Base-by-base conservation (phyloP, 2,329 filamentous ascomycete genomes). In the Colletotrichum liaoningense region DNA sequence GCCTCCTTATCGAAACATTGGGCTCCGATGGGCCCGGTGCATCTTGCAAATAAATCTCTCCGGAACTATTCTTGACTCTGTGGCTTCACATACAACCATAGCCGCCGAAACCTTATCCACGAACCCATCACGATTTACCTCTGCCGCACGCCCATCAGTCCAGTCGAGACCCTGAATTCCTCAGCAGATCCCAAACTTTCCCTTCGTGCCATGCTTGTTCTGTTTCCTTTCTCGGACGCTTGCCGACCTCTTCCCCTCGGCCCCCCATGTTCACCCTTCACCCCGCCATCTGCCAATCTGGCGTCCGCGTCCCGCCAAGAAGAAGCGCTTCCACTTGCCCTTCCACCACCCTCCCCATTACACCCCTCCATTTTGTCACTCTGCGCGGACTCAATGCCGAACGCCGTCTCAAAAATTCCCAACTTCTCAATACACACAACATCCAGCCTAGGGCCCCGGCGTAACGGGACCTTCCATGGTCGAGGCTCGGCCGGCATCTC, bases 241-340 rank as follows among this genome's bases (percentile, higher is more conserved):
- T 63, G 35, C 52, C 58, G 28, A 38, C 38, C 58, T 42, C 26
- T 52, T 19, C 28, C 12, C 58, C 26, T 14, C 22, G 24, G 7
- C 24, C 42, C 30, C 14, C 38, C 26, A 19, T 19, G 42, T 24
- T 12, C 19, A 8, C 66, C 65, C 65, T 33, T 12, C 19, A 8
- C 66, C 65, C 65, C 58, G 69, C 69, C 57, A 35, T 62, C 24
- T 19, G 22, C 26, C 42, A 38, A 35, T 38, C 12, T 26, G 46
- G 19, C 46, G 26, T 69, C 58, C 14, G 1, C 38, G 46, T 65
- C 54, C 60, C 60, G 66, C 60, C 67, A 62, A 65, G 22, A 62
- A 65, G 22, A 49, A 56, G 70, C 70, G 70, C 70, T 73, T 73
- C 42, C 67, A 73, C 70, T 26, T 73, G n/a, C 70, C 70, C 60